Evolutionary conservation across 345 rosid species (phyloP), one percentile per base, ranked within the genome.

Genomic region (Linum lewisii): DNA sequence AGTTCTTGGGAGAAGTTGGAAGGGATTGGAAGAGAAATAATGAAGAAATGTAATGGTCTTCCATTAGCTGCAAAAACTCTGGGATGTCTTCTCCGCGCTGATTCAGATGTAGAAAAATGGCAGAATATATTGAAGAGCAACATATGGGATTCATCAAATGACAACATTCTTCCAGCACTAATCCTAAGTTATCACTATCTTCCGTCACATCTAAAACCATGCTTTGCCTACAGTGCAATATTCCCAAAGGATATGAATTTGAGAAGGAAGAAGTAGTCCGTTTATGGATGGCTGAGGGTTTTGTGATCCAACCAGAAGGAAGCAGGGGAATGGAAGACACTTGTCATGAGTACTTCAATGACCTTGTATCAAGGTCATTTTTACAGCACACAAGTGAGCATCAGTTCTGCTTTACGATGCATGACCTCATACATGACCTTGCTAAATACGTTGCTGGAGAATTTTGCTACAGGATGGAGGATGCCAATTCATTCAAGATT

Each of bases 401-500:
- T 21, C 8, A 23, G 2, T 9, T 21, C 6, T 52, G 55, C 55
- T 52, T 20, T 20, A 23, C 11, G 3, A 52, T 52, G 55, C 55
- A 52, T 2, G 55, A 52, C 19, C 55, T 52, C 24, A 52, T 52
- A 23, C 22, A 52, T 20, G 55, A 52, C 55, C 14, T 52, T 10
- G 55, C 55, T 14, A 3, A 15, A 38, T 49, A 44, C n/a, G 16
- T 32, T 21, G 26, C 16, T 25, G 0, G 66, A 37, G 66, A 63
- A 55, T 63, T 54, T 37, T 63, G 60, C 34, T 54, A 37, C 34
- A 63, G 34, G 20, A 22, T 34, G 21, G 60, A 52, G 55, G 55
- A 23, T 20, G 55, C 22, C 22, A 23, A 19, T 18, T 52, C 55
- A 21, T 20, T 6, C 55, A 52, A 52, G 24, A 23, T 52, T 52